Conservation (phyloP, 1,284 basidiomycete genomes). For the Malassezia furfur region DNA sequence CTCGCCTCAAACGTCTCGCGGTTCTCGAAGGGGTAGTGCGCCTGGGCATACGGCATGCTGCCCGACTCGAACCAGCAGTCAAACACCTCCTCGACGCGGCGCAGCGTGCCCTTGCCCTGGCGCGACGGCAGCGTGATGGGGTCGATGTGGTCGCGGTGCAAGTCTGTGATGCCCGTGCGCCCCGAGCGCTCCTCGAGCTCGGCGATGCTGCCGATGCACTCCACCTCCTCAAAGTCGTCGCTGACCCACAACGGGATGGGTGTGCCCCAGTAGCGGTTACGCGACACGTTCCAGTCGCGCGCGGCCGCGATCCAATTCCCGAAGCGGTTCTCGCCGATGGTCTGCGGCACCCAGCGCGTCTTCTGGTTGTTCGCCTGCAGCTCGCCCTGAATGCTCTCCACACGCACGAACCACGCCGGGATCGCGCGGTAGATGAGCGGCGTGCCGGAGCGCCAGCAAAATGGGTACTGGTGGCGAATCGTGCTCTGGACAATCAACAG, state of each 20-base stretch:
- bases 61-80: conserved; percentile 99
- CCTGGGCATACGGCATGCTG: conserved; percentile 97
- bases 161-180: conserved; percentile 71
- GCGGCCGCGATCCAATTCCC: conserved; percentile 96
- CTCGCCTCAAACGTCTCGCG: conserved; percentile 67
- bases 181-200: conserved; percentile 84
- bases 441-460: conserved; percentile 88
- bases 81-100: conserved; percentile 90
- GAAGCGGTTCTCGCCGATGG: conserved; percentile 82
- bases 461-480: conserved; percentile 85
- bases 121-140: conserved; percentile 90
- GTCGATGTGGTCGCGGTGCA: conserved; percentile 91
- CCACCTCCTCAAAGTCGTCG: conserved; percentile 84
- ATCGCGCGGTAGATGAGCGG: conserved; percentile 94
- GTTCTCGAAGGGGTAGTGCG: conserved; percentile 97
- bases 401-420: conserved; percentile 90
- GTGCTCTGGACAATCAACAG: conserved; percentile 79
- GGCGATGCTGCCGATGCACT: conserved; percentile 77
- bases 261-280: conserved; percentile 98
- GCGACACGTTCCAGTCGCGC: conserved; percentile 96
- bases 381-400: conserved; percentile 71
- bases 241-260: conserved; percentile 94
- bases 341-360: conserved; percentile 89
- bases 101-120: conserved; percentile 75
- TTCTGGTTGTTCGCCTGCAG: conserved; percentile 81